Evolutionary conservation across 345 rosid species (phyloP), one percentile per base, ranked within the genome.

Genomic region (Acer negundo): DNA sequence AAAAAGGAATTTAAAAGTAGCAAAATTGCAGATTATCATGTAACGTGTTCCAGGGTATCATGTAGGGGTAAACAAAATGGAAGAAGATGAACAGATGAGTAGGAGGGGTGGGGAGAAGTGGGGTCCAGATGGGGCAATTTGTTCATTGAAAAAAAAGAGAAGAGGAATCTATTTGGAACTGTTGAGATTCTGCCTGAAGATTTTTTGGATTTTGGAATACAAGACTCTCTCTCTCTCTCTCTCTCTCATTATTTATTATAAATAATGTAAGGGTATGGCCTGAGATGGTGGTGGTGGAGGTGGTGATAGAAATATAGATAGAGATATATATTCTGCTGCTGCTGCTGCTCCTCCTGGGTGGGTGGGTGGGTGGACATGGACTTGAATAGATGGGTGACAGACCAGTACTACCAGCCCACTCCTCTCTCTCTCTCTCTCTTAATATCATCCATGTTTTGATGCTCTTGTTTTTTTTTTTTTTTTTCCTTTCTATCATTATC

Each of bases 171-270:
- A 82, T 77, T 72, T 82, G 85, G 72, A n/a, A 80, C 87, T 80
- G 84, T 82, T 80, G 81, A 73, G 89, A 86, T 88, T 88, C 86
- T 80, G 80, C 59, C 80, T 69, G 69, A 76, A 86, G 89, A 85
- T 85, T 83, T 83, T 83, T 82, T 80, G 2, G 59, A 46, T 31
- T 4, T 42, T 42, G 46, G 10, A 7, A 8, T 2, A 59, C 40
- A 70, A 51, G 65, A 31, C 46, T 42, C 38, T 35, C 38, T 35
- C 38, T 28, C 2, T 31, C 46, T 42, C 35, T 31, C 35, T 31
- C 38, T 31, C 3, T 35, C 62, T 19, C 62, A 49, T 49, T 11
- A 49, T 49, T 76, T 24, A 42, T 28, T 13, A 4, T 40, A 6
- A 73, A 16, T 51, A 42, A 65, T 67, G 80, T 72, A 23, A 22